Evolutionary conservation across 2,329 filamentous ascomycete genomes (phyloP), one percentile per base, ranked within the genome.

Genomic region (Canariomyces notabilis): DNA sequence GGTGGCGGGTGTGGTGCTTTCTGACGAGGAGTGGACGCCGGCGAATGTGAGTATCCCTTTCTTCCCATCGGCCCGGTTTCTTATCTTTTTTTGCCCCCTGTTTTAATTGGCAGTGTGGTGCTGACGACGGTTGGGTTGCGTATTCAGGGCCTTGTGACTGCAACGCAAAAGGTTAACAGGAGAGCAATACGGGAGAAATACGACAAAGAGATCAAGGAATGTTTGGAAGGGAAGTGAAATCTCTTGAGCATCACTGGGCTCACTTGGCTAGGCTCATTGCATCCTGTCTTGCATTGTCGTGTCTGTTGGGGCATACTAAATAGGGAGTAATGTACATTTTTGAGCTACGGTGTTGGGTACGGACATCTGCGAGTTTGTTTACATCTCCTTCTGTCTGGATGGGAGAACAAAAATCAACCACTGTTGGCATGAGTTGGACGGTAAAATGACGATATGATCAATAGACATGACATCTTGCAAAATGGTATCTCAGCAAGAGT

Each of bases 21-120:
- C 83, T 0, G 86, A 91, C 54, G 88, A 91, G 62, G 89, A 94
- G 66, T 95, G 89, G 89, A 91, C 85, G 45, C 86, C 89, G 43
- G 77, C 82, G 49, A 93, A 83, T 62, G 87, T 91, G 72, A 82
- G 86, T 77, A n/a, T n/a, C n/a, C n/a, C n/a, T 48, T 35, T 32
- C 34, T 4, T 26, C n/a, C 7, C n/a, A n/a, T n/a, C n/a, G n/a
- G n/a, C n/a, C n/a, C n/a, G n/a, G n/a, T n/a, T n/a, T 18, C 19
- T 39, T 21, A 16, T n/a, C 14, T 6, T n/a, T 39, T 37, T 32
- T n/a, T 40, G 18, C 7, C 7, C 26, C 7, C 19, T n/a, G 35
- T 37, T 12, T 38, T 8, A 14, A 14, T 14, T 11, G 6, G 7
- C 36, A 19, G 16, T 15, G 9, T 29, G 9, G 3, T 48, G 26